Base-by-base conservation (phyloP, 176 grass and related monocot species). In the Olyra latifolia region DNA sequence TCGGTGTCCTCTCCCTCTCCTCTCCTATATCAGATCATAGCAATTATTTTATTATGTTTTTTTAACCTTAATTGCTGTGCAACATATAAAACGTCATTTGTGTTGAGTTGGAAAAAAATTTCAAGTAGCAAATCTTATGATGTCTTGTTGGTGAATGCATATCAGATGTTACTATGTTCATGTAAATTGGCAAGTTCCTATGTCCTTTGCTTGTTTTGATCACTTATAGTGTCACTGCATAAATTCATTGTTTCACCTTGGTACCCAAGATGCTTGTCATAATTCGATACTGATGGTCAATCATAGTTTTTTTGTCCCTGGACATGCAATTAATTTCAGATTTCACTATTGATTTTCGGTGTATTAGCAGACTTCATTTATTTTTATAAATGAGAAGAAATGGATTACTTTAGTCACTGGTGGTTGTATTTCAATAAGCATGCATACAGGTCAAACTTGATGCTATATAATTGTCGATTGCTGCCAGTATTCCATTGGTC, bases 61-160 rank as follows among this genome's bases (percentile, higher is more conserved):
- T 22, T 71, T 25, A 10, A 30, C 68, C 29, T 41, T 41, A 42
- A 64, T 54, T 79, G 28, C 6, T 49, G 30, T 71, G 25, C 66
- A 45, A 46, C 45, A 69, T 52, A 17, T 73, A 46, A 58, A 65
- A 39, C 17, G 22, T 1, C 8, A 45, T 55, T 75, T 75, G 10
- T 58, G 27, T 68, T 49, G 20, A 23, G 64, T 14, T 61, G 41
- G 50, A 74, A 81, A 41, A 43, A 69, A 75, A 65, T 47, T 20
- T 49, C 25, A n/a, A 29, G 19, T 8, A 50, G 24, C 30, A 57
- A 39, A 61, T 16, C 20, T 66, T 79, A 19, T 7, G 47, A 14
- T 87, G 53, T 41, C 20, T 66, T 78, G 60, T 67, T 7, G 48
- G 2, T 39, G 50, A 83, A 72, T 23, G 45, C 67, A 22, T 83